Percentiles rank a stretch among this genome's conserved stretches.
phyloP scores from a whole-genome alignment of 148 eudicot genomes.

The Amaranthus cruentus region DNA sequence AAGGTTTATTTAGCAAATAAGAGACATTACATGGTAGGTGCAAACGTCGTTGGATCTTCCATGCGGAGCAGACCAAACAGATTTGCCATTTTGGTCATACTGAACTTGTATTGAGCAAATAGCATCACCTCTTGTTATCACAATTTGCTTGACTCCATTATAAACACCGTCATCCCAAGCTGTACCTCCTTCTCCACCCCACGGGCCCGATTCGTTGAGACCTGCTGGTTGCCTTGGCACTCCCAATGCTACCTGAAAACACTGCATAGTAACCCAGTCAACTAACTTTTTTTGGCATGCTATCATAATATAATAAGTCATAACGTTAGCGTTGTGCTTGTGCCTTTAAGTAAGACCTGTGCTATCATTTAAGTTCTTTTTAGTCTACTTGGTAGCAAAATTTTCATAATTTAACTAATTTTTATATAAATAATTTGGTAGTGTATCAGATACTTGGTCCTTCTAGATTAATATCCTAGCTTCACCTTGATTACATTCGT shows the following conservation, averaged over 20 bases:
- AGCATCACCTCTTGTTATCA: slow-evolving; percentile 44
- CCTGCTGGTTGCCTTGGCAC: slow-evolving; percentile 50
- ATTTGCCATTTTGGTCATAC: slow-evolving; percentile 65
- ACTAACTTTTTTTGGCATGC: too few species aligned
- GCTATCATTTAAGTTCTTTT: too few species aligned
- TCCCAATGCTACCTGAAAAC: slow-evolving; percentile 33
- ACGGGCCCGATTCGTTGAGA: slow-evolving; percentile 53
- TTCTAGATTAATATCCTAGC: too few species aligned
- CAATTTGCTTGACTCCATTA: slow-evolving; percentile 54
- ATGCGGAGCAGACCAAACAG: slow-evolving; percentile 59
- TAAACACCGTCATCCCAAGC: slow-evolving; percentile 76
- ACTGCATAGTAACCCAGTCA: too few species aligned
- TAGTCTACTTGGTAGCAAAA: too few species aligned
- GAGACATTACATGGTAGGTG: slow-evolving; percentile 26
- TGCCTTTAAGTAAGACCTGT: too few species aligned
- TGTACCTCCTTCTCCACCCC: slow-evolving; percentile 77
- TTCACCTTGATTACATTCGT: too few species aligned
- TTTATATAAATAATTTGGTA: too few species aligned
- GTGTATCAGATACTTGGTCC: too few species aligned
- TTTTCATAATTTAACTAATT: too few species aligned
- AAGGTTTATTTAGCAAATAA: not conserved
- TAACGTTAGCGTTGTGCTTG: too few species aligned
- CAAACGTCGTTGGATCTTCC: slow-evolving; percentile 35
- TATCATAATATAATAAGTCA: too few species aligned
- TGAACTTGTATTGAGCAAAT: slow-evolving; percentile 61